These are phyloP conservation scores for Trichoderma cornu-damae DNA, from an alignment of 2,329 filamentous ascomycete species.

Conservation along the genomic window DNA sequence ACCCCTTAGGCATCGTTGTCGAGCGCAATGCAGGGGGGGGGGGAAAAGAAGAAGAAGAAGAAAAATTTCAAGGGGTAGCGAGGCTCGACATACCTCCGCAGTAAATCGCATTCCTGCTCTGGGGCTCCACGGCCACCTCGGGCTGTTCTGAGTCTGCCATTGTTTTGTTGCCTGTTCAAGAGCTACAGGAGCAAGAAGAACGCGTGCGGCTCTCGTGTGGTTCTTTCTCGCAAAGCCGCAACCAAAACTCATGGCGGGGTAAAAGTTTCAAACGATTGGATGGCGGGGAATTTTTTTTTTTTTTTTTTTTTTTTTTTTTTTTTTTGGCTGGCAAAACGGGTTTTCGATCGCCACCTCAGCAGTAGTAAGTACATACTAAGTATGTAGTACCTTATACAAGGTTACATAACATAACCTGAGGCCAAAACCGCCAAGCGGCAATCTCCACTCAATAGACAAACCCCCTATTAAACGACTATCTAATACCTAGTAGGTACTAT, in stretches of 20 bases:
- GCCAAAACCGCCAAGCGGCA: not conserved
- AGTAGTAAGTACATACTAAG: too few species aligned
- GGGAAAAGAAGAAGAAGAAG: too few species aligned
- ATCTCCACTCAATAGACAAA: not conserved
- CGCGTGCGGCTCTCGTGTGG: slow-evolving; percentile 27
- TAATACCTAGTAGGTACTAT: too few species aligned
- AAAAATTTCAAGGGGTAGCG: not conserved
- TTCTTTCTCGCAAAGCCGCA: slow-evolving; percentile 11
- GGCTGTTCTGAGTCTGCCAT: slow-evolving; percentile 53
- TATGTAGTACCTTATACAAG: too few species aligned
- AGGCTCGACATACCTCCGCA: slow-evolving; percentile 49
- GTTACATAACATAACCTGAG: too few species aligned
- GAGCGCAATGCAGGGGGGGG: not conserved
- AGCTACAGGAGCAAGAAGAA: slow-evolving; percentile 26
- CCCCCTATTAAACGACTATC: too few species aligned
- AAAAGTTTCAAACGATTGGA: slow-evolving; percentile 25
- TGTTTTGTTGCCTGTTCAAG: slow-evolving; percentile 22
- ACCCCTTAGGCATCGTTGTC: not conserved
- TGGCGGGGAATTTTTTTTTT: too few species aligned
- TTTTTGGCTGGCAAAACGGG: slow-evolving; percentile 3
- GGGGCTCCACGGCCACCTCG: slow-evolving; percentile 43
- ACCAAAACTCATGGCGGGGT: slow-evolving; percentile 33
- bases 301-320: too few species aligned
- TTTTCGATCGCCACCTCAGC: too few species aligned
- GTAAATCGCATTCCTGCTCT: slow-evolving; percentile 50